These are phyloP conservation scores for Metarhizium anisopliae DNA, from an alignment of 2,329 filamentous ascomycete genomes.

Conservation along the genomic window DNA sequence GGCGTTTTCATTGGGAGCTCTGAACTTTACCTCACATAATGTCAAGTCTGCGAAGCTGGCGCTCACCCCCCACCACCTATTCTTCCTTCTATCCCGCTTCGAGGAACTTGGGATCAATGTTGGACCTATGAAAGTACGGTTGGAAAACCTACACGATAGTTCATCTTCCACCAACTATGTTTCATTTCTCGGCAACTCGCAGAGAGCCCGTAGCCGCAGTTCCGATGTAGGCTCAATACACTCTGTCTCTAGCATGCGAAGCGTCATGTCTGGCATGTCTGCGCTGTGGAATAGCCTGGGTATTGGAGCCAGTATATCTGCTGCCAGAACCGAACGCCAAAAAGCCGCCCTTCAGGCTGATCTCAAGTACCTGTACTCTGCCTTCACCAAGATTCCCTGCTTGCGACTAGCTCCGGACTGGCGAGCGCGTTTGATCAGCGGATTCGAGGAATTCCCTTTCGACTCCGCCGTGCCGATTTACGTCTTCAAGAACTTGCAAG, in stretches of 20 bases:
- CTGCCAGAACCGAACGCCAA: conserved; percentile 79
- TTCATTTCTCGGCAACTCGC: conserved; percentile 75
- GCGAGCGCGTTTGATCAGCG: conserved; percentile 78
- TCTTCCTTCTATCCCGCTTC: conserved; percentile 91
- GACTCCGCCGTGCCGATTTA: conserved; percentile 95
- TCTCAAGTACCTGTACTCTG: conserved; percentile 92
- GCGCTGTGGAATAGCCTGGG: conserved; percentile 85
- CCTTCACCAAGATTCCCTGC: conserved; percentile 96
- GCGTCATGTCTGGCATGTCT: conserved; percentile 95
- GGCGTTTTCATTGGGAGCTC: conserved; percentile 75
- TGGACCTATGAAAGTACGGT: conserved; percentile 89
- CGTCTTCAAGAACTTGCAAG: conserved; percentile 93
- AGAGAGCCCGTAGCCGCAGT: conserved; percentile 67
- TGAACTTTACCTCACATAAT: conserved; percentile 76
- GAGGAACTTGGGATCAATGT: conserved; percentile 86
- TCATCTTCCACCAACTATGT: conserved; percentile 86
- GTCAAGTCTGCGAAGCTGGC: conserved; percentile 87
- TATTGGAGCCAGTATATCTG: conserved; percentile 68
- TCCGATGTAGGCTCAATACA: conserved; percentile 87
- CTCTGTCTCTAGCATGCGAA: conserved; percentile 92
- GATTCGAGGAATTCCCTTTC: conserved; percentile 96
- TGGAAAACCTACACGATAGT: conserved; percentile 90
- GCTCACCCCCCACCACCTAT: conserved; percentile 90
- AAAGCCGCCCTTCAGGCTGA: conserved; percentile 80
- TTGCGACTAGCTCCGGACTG: conserved; percentile 86